Base-by-base conservation (phyloP, 2,329 filamentous ascomycete genomes). In the Penicillium sp. region DNA sequence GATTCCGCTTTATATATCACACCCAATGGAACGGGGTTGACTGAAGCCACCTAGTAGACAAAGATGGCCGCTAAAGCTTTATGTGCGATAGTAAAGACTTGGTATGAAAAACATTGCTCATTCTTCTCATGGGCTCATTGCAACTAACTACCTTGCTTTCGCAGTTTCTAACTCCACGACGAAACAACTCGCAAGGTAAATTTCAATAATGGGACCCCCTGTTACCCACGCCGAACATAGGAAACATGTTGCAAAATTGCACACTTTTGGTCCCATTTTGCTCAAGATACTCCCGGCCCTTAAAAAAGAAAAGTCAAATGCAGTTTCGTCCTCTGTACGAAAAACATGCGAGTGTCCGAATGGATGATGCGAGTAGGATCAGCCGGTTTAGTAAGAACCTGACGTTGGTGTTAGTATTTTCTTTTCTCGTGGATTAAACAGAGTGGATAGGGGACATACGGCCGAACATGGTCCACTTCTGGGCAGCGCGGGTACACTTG, bases 381-480 rank as follows among this genome's bases (percentile, higher is more conserved):
- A 32, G 27, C n/a, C 20, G 40, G 48, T 40, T 63, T 65, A 67
- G 59, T 69, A 68, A 24, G 66, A 69, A 51, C 65, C 65, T 68
- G 42, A 34, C 8, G 12, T 54, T 49, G 34, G 46, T 17, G 42
- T 46, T 40, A 53, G 48, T 34, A 23, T 24, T 24, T 17, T 6
- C 48, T 9, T 30, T 27, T 12, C 15, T 12, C 15, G 26, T 7
- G n/a, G 10, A 17, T 12, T 29, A 27, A 9, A 20, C 10, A 9
- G 15, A 13, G 36, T 10, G 13, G 36, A 37, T 23, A 26, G 29
- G 34, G 9, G 41, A 68, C 72, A 68, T 88, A 76, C 88, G 82
- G 66, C 93, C 93, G 75, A 97, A 97, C 86, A 97, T 88, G 73
- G 90, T 89, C 88, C 90, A 97, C 67, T 87, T 84, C 80, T 93